Evolutionary conservation across 116 monocot species (phyloP), one percentile per base, ranked within the genome.

Genomic region (Iris pallida): DNA sequence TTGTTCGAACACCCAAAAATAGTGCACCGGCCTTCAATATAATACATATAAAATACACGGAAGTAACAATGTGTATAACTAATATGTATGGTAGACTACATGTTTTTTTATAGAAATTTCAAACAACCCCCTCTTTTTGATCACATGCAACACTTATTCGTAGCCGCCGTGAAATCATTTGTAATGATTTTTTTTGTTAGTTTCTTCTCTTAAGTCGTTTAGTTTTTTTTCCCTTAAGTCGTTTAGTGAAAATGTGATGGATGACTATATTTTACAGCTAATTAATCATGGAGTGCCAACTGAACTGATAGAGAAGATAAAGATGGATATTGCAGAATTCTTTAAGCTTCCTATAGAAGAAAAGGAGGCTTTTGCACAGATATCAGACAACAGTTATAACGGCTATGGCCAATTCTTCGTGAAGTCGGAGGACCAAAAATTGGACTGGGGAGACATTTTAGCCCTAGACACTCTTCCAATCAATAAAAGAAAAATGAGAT

Each of bases 351-450:
- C 83, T 42, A 16, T 79, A 2, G 79, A 75, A 40, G 46, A 55
- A 20, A 83, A 83, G 68, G 54, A 67, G 49, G 51, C 0, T 8
- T 54, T 46, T 20, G 43, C 71, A 4, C 79, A 79, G 72, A 4
- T 65, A 11, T 8, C 17, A 10, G 48, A 19, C 48, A 15, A 19
- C 16, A 43, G 40, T 30, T 4, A 75, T 15, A 75, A 83, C 42
- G 83, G 83, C 10, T 83, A 83, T 54, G 83, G 79, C 47, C 83
- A 79, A 45, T n/a, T 15, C 6, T 83, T 83, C 44, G 79, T 83
- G 10, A 16, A 71, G 4, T 83, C 79, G 7, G 79, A 83, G 17
- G 71, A 79, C 0, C 83, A 83, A n/a, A 79, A 75, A 45, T 55
- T 83, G 16, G 83, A 83, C 48, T 83, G 83, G 83, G 75, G 20